phyloP scores from a whole-genome alignment of 2,329 filamentous ascomycete genomes.

The Cordyceps militaris region DNA sequence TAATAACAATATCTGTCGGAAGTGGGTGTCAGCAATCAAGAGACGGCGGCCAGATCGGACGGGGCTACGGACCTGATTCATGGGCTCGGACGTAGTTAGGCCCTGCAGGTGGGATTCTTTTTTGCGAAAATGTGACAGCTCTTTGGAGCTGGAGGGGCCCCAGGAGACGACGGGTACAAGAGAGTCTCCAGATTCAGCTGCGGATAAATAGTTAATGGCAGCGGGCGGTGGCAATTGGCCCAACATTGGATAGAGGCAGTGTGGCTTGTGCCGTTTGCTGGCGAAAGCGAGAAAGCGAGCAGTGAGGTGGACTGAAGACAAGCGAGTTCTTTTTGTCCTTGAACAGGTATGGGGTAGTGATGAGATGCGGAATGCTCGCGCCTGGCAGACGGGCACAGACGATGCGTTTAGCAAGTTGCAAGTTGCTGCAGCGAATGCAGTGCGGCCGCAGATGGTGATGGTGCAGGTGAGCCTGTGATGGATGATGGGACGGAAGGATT shows the following conservation, averaged over 20 bases:
- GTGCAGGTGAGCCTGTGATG: not conserved
- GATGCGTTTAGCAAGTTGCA: not conserved
- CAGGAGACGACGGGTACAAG: not conserved
- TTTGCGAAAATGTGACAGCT: slow-evolving; percentile 3
- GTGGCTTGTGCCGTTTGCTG: not conserved
- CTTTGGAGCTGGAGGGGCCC: not conserved
- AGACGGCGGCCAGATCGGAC: slow-evolving; percentile 1
- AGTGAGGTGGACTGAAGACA: not conserved
- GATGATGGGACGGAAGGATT: not conserved
- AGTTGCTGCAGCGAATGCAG: not conserved
- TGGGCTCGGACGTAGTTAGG: not conserved
- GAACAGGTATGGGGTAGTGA: not conserved
- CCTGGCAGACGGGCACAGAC: not conserved
- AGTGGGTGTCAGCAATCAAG: not conserved
- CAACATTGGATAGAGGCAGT: not conserved
- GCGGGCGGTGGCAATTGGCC: not conserved
- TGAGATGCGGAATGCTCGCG: not conserved
- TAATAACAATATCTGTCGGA: not conserved
- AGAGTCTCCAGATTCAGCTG: slow-evolving; percentile 5
- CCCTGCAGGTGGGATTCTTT: not conserved
- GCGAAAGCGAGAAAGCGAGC: not conserved
- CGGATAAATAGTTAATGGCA: not conserved
- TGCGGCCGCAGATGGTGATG: not conserved
- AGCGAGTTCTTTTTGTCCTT: too few species aligned
- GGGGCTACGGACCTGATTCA: slow-evolving; percentile 10